These are phyloP conservation scores for Yamadazyma nakazawae DNA, from an alignment of 805 yeast species.

Conservation along the genomic window DNA sequence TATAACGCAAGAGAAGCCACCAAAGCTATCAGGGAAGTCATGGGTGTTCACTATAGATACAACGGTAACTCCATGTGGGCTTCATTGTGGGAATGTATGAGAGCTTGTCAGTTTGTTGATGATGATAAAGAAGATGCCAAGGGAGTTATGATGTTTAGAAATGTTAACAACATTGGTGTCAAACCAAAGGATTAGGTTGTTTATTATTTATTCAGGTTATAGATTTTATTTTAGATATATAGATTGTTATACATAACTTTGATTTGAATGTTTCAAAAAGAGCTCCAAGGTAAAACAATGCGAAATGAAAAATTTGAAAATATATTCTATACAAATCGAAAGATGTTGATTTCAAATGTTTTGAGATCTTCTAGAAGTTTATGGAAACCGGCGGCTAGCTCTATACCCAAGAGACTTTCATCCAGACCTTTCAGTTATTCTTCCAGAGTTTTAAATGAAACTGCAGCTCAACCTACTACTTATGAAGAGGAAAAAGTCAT, in stretches of 20 bases:
- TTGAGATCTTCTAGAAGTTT: conserved; percentile 4
- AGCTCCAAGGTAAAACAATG: neutral
- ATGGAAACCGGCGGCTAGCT: neutral
- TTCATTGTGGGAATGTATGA: conserved; percentile 53
- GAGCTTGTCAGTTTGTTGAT: conserved; percentile 70
- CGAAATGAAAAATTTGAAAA: conserved; percentile 9
- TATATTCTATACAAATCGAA: neutral
- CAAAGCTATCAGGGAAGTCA: conserved; percentile 48
- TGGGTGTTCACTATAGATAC: conserved; percentile 51
- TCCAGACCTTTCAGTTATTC: conserved; percentile 4
- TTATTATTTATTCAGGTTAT: neutral
- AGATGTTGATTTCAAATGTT: conserved; percentile 6
- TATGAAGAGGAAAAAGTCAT: conserved; percentile 74
- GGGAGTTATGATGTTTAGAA: conserved; percentile 68
- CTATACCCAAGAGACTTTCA: neutral
- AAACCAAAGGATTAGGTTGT: conserved; percentile 17
- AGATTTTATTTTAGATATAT: neutral
- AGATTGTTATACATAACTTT: neutral
- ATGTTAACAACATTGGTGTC: conserved; percentile 53
- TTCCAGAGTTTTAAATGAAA: conserved; percentile 6
- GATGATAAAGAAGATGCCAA: conserved; percentile 37
- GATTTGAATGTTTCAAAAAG: neutral
- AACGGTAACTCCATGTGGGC: conserved; percentile 56
- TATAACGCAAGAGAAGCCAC: conserved; percentile 54
- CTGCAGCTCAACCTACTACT: conserved; percentile 29